phyloP scores from a whole-genome alignment of 176 grass and related monocot species.

The Oryza glumipatula region DNA sequence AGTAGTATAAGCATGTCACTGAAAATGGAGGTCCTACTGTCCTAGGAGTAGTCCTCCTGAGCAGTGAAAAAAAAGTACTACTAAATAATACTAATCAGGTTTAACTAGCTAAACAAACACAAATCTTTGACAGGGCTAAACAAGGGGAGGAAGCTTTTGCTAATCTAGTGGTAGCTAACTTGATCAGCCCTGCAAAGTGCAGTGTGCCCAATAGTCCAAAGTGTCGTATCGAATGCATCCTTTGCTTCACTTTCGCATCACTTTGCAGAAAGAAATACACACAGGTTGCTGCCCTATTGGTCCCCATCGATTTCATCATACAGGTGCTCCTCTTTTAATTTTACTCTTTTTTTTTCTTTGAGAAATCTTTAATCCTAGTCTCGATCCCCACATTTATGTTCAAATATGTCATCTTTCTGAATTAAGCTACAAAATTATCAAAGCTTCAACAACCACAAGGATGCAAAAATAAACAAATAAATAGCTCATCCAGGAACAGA shows the following conservation, averaged over 20 bases:
- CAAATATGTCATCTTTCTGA: not conserved
- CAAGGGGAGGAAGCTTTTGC: not conserved
- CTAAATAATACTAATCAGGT: not conserved
- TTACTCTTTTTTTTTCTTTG: not conserved
- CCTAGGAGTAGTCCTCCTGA: not conserved
- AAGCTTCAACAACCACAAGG: not conserved
- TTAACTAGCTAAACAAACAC: constrained; percentile 20
- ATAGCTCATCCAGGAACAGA: constrained; percentile 9
- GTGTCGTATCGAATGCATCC: not conserved
- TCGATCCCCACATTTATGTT: not conserved
- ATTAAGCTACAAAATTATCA: constrained; percentile 7
- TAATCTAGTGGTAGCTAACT: constrained; percentile 7
- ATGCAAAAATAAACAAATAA: not conserved
- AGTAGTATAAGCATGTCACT: not conserved
- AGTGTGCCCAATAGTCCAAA: constrained; percentile 1
- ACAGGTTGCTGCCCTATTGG: not conserved
- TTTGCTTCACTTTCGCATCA: constrained; percentile 28
- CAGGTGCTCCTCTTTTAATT: not conserved
- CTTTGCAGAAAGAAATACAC: constrained; percentile 32
- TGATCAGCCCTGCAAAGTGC: not conserved
- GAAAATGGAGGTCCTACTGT: too few species aligned
- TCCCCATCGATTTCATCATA: constrained; percentile 20
- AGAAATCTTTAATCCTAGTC: not conserved
- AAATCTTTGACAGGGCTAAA: constrained; percentile 8
- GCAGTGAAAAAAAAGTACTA: not conserved